Evolutionary conservation across 106 monocot genomes (phyloP).

Genomic region (Vanilla planifolia): DNA sequence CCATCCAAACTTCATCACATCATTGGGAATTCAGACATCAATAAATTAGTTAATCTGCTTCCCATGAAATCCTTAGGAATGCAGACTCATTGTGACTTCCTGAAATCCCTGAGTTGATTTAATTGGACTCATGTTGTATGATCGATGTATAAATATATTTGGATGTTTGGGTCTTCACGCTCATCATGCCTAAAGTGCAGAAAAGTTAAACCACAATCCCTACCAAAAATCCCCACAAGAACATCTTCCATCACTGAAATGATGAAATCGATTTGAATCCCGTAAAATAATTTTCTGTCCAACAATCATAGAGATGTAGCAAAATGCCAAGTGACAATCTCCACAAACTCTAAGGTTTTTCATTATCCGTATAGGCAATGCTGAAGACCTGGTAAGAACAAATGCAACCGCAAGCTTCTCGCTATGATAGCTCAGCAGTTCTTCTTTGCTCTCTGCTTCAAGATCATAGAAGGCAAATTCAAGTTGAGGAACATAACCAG

Average conservation of each 20-base stretch:
- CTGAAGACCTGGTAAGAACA: constrained; percentile 48
- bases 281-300: constrained; percentile 44
- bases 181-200: too few species aligned
- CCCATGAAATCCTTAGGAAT: too few species aligned
- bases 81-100: too few species aligned
- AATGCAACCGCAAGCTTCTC: constrained; percentile 79
- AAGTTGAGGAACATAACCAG: constrained; percentile 64
- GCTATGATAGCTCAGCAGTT: constrained; percentile 63
- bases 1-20: too few species aligned
- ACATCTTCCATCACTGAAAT: constrained; percentile 57
- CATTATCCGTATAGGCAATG: constrained; percentile 64
- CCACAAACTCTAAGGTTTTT: constrained; percentile 81
- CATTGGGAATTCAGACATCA: too few species aligned
- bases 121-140: too few species aligned
- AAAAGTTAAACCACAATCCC: background rate
- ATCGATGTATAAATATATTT: too few species aligned
- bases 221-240: constrained; percentile 70
- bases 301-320: constrained; percentile 63
- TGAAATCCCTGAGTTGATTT: too few species aligned
- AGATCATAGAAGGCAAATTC: constrained; percentile 63
- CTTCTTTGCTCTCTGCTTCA: constrained; percentile 69
- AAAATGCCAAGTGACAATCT: constrained; percentile 70
- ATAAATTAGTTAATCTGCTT: too few species aligned
- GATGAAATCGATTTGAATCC: constrained; percentile 61
- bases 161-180: too few species aligned